Base-by-base conservation (phyloP, 768 basidiomycete species). In the Suillus tomentosus region DNA sequence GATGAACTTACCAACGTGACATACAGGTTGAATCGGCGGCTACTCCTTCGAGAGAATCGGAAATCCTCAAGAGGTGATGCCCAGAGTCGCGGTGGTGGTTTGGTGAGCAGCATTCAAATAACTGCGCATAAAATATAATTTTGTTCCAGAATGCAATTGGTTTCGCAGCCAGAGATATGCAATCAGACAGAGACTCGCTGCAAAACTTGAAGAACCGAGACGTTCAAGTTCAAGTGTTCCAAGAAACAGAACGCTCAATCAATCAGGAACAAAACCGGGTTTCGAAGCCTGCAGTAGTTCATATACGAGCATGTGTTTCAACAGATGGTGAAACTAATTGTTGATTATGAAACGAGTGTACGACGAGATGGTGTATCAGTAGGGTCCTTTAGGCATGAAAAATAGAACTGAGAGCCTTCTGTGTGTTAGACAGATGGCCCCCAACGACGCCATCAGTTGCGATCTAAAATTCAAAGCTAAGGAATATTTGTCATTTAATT, bases 371-470 rank as follows among this genome's bases (percentile, higher is more conserved):
- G 5, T 15, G 31, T 31, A 31, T 31, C 27, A 31, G 27, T 31
- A 31, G 27, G 27, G 4, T 31, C 3, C 27, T 31, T 31, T 31
- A 31, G 27, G 27, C 27, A 31, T 31, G 27, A 31, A 31, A 3
- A 31, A 31, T 31, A 0, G 27, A 31, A 31, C 27, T 4, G 27
- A 31, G 27, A 3, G 0, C 27, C 27, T 31, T 31, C 27, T 4
- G 27, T 4, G 27, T 31, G 27, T 31, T 31, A 31, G 27, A 31
- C 27, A 31, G 27, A 31, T 31, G 27, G n/a, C n/a, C 27, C 82
- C 84, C 84, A 86, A 85, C 83, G 85, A 86, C 84, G 82, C 84
- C 85, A 85, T 79, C 82, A 66, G 59, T n/a, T n/a, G n/a, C n/a
- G n/a, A n/a, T n/a, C n/a, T n/a, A n/a, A n/a, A n/a, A 60, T 31